Evolutionary conservation across 176 grass and related monocot genomes (phyloP), one percentile per base, ranked within the genome.

Genomic region (Pharus latifolius): DNA sequence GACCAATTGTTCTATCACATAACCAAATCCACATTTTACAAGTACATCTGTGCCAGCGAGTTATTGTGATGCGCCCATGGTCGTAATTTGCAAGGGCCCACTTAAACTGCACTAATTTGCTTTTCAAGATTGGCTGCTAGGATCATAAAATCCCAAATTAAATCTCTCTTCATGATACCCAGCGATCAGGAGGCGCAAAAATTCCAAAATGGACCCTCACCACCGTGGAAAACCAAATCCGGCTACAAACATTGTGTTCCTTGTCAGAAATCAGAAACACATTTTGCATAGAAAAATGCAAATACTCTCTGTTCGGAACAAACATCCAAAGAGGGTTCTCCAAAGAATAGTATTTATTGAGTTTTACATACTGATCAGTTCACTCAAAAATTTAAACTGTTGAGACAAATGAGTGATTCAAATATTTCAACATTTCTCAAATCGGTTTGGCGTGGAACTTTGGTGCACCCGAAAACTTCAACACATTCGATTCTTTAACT

Each of bases 91-190:
- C n/a, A n/a, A n/a, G 43, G 18, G 13, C 55, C 67, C 56, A n/a
- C n/a, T n/a, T n/a, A n/a, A n/a, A 63, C 56, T 3, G 2, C 34
- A 71, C 63, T 71, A 3, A 62, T 43, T 70, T n/a, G n/a, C 52
- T 52, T 72, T 72, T 58, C 69, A 59, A 59, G 17, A 46, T 32
- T 72, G 69, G 68, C 64, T 67, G 64, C 62, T 19, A 51, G n/a
- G 30, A 24, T n/a, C 65, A 10, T 26, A 16, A 15, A 10, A 63
- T 35, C 13, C 10, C 30, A 10, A 54, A 40, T 27, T 18, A 52
- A 54, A 28, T 55, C 37, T 3, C 9, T n/a, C 23, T 18, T 56
- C 0, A 5, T 29, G 8, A 23, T 17, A 20, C 42, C 13, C n/a
- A n/a, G n/a, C 59, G 6, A 14, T 10, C 32, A 60, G 10, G 32